These are phyloP conservation scores for Wallacemonas sp. DNA, from an alignment of 208 protist genomes.

Conservation along the genomic window DNA sequence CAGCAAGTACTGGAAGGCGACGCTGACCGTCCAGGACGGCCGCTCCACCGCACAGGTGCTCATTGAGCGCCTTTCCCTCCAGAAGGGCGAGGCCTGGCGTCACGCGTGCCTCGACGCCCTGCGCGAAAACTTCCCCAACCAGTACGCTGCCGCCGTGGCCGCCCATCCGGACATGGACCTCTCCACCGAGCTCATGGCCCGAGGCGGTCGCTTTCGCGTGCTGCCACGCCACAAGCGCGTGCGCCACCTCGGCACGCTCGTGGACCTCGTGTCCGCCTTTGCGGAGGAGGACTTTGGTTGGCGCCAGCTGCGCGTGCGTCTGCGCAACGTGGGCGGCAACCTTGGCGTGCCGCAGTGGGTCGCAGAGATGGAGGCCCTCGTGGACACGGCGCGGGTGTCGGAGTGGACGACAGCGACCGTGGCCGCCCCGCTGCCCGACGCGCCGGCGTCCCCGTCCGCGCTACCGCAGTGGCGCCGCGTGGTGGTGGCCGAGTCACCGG, in stretches of 20 bases:
- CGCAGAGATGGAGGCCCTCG: slow-evolving; percentile 85
- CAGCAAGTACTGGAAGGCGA: slow-evolving; percentile 47
- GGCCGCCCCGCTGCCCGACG: no score
- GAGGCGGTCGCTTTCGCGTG: slow-evolving; percentile 62
- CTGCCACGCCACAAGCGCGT: slow-evolving; percentile 89
- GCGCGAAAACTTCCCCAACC: slow-evolving; percentile 81
- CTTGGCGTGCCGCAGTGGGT: slow-evolving; percentile 84
- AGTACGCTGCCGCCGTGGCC: slow-evolving; percentile 68
- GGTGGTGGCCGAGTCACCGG: slow-evolving; percentile 73
- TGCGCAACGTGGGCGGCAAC: slow-evolving; percentile 69
- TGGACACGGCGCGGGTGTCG: slow-evolving; percentile 31
- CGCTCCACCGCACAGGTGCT: slow-evolving; percentile 44
- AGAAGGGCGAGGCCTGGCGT: slow-evolving; percentile 80
- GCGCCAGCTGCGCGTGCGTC: slow-evolving; percentile 75
- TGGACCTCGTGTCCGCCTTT: slow-evolving; percentile 69
- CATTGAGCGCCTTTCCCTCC: slow-evolving; percentile 57
- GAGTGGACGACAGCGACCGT: slow-evolving; percentile 37
- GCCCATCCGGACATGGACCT: slow-evolving; percentile 83
- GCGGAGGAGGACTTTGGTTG: slow-evolving; percentile 89
- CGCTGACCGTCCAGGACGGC: slow-evolving; percentile 75
- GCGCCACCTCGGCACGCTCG: slow-evolving; percentile 67
- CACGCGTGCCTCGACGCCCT: slow-evolving; percentile 75
- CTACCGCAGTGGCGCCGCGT: slow-evolving; percentile 5
- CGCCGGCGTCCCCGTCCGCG: no score
- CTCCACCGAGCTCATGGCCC: slow-evolving; percentile 62